Evolutionary conservation across 1,284 basidiomycete species (phyloP).

Genomic region (Trichosporon sp.): DNA sequence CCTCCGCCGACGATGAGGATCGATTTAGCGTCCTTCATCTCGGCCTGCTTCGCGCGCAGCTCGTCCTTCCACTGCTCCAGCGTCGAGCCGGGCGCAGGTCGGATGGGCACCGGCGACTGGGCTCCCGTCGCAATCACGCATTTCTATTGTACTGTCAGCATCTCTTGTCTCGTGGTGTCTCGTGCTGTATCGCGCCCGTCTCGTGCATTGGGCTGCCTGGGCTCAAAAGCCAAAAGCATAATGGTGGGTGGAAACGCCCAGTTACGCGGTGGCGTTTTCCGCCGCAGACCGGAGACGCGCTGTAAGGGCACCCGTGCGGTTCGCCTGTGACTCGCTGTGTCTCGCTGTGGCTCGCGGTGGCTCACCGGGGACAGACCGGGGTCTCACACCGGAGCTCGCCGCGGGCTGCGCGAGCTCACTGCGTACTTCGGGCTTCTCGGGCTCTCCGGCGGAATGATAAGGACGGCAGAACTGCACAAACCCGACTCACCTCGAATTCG

Average conservation of each 20-base stretch:
- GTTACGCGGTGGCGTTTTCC: constrained; percentile 14
- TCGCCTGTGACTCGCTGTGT: too few relatives aligned
- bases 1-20: constrained; percentile 58
- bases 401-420: neutral
- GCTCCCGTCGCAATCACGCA: constrained; percentile 53
- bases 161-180: neutral
- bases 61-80: constrained; percentile 35
- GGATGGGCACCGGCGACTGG: constrained; percentile 50
- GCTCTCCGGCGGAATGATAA: constrained; percentile 3
- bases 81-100: constrained; percentile 39
- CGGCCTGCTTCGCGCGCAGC: constrained; percentile 35
- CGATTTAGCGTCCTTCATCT: constrained; percentile 37
- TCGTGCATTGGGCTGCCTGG: neutral
- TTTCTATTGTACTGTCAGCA: constrained; percentile 34
- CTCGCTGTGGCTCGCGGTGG: too few relatives aligned
- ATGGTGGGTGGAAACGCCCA: neutral
- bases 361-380: neutral
- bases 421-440: too few relatives aligned
- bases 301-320: too few relatives aligned
- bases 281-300: neutral
- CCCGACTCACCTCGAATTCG: constrained; percentile 50
- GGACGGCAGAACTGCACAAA: constrained; percentile 14
- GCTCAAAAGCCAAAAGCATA: neutral
- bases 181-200: neutral
- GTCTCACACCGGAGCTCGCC: neutral